These are phyloP conservation scores for Eimeria necatrix DNA, from an alignment of 169 alveolate species.

Conservation along the genomic window DNA sequence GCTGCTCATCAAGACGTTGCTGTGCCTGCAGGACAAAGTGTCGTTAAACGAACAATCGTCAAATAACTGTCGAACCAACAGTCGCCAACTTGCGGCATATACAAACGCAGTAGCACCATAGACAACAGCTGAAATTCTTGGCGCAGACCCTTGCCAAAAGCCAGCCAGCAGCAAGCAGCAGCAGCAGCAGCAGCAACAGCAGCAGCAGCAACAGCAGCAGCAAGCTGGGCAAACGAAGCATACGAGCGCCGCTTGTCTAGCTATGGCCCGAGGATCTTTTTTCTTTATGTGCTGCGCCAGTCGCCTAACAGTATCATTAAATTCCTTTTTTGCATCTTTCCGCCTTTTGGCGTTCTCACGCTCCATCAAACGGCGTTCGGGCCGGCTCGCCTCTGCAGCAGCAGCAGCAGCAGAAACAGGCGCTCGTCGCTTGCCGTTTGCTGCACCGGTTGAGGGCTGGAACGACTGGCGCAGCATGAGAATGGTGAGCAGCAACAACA, in stretches of 20 bases:
- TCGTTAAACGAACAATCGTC: background rate
- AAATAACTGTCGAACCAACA: background rate
- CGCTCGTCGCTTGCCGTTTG: no score
- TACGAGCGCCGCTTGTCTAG: slow-evolving; percentile 5
- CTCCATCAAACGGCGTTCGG: background rate
- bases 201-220: slow-evolving; percentile 30
- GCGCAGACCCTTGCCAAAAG: no score
- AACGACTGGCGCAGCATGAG: no score
- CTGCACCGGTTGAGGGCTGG: no score
- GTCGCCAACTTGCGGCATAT: background rate
- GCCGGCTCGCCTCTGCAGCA: background rate
- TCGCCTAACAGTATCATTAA: slow-evolving; percentile 65
- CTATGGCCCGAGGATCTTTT: slow-evolving; percentile 77
- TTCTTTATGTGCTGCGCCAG: slow-evolving; percentile 72
- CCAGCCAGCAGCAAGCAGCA: background rate
- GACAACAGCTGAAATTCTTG: no score
- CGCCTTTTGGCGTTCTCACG: slow-evolving; percentile 73
- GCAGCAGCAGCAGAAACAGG: background rate
- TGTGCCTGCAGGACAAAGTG: slow-evolving; percentile 12
- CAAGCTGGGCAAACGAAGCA: background rate
- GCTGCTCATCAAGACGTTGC: slow-evolving; percentile 65
- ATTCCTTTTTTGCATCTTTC: slow-evolving; percentile 76
- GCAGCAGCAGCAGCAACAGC: slow-evolving; percentile 28
- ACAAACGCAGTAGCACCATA: background rate
- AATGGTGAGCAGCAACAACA: no score